Percentiles rank a stretch among this genome's conserved stretches.
These are phyloP conservation scores for Cokeromyces recurvatus DNA, from an alignment of 371 early-diverging fungal genomes.

Conservation along the genomic window DNA sequence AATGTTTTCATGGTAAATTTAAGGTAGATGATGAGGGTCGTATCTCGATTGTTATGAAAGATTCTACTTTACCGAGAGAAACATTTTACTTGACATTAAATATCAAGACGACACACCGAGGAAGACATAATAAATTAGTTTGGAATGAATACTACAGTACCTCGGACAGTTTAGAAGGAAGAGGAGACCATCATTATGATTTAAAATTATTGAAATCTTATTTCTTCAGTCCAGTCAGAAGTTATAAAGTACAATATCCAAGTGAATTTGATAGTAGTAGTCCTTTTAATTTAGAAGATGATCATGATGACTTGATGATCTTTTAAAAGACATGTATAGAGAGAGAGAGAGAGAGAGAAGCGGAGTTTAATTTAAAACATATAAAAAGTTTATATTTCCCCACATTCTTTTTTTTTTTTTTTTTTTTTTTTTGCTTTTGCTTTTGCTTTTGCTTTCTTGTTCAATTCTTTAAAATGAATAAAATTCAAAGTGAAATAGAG, in stretches of 20 bases:
- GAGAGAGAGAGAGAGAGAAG: no score
- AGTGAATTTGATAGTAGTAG: conserved; percentile 3
- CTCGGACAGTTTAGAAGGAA: conserved; percentile 14
- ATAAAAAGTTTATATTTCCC: no score
- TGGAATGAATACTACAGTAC: conserved; percentile 54
- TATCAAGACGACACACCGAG: conserved; percentile 53
- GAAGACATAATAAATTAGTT: conserved; percentile 59
- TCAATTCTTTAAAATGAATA: no score
- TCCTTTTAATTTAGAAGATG: no score
- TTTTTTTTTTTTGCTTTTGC: no score
- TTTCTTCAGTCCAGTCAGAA: conserved; percentile 39
- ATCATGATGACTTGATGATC: no score
- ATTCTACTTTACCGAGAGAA: conserved; percentile 26
- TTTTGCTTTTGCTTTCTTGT: no score
- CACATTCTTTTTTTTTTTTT: no score
- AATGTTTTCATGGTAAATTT: conserved; percentile 46
- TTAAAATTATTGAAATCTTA: conserved; percentile 39
- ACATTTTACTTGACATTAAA: conserved; percentile 39
- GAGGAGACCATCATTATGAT: conserved; percentile 26
- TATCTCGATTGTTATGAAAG: conserved; percentile 29
- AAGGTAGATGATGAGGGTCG: conserved; percentile 17
- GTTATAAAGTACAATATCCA: conserved; percentile 27
- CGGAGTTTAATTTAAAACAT: no score
- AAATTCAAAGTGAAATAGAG: no score
- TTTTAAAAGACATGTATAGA: no score